Evolutionary conservation across 1,284 basidiomycete species (phyloP).

Genomic region (Tilletia caries): DNA sequence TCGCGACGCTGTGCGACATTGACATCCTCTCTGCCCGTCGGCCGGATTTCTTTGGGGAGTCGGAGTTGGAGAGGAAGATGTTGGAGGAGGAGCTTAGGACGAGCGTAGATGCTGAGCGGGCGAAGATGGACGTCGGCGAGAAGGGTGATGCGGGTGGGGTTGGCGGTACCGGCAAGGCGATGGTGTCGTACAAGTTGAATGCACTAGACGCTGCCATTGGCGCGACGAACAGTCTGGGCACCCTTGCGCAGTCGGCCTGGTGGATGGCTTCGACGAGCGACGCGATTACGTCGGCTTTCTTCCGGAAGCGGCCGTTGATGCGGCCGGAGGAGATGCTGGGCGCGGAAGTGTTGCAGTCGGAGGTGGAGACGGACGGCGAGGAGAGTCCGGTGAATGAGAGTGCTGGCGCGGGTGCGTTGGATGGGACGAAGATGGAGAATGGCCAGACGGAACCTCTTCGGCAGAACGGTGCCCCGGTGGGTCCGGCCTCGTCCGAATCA

Average conservation of each 20-base stretch:
- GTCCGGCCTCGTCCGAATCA: too few relatives aligned
- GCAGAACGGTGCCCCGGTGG: too few relatives aligned
- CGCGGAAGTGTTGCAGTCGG: not conserved
- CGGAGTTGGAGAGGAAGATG: not conserved
- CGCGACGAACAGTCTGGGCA: constrained; percentile 5
- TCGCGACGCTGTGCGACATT: constrained; percentile 9
- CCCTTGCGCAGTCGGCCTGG: constrained; percentile 65
- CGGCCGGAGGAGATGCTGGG: constrained; percentile 7
- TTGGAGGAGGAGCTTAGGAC: not conserved
- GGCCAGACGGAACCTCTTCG: too few relatives aligned
- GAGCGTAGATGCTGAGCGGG: not conserved
- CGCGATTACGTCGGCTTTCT: constrained; percentile 63
- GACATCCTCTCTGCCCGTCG: constrained; percentile 7
- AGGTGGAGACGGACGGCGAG: not conserved
- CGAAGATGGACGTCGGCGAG: not conserved
- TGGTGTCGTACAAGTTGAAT: not conserved
- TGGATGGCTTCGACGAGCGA: constrained; percentile 66
- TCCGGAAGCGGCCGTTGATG: constrained; percentile 61
- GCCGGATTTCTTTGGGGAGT: constrained; percentile 8
- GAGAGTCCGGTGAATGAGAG: not conserved
- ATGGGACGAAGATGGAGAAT: too few relatives aligned
- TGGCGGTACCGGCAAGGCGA: not conserved
- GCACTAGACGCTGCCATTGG: not conserved
- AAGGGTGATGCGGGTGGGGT: not conserved
- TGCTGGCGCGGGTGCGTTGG: too few relatives aligned